Evolutionary conservation across 192 early-diverging fungal genomes (phyloP), one percentile per base, ranked within the genome.

Genomic region (Linnemannia schmuckeri): DNA sequence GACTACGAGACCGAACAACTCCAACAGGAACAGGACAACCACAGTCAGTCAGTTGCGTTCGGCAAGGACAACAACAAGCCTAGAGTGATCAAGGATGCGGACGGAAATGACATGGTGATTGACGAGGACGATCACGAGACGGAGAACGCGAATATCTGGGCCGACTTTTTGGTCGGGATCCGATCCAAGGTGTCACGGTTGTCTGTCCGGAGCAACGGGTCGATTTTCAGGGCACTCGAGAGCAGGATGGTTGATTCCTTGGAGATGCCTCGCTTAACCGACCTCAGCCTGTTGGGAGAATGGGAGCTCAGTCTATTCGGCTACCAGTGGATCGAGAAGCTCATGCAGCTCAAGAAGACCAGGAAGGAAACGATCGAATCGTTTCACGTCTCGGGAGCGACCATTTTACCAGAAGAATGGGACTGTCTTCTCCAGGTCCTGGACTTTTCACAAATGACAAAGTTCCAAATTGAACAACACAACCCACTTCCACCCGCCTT

Each of bases 141-240:
- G 12, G 61, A 66, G 30, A 66, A 66, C 49, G 52, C 33, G 13
- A n/a, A 35, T 17, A 22, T 30, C 54, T 24, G 33, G 54, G 74
- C 74, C 1, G 79, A 81, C 10, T 81, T 81, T 69, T 42, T 74
- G 17, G 17, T 69, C 6, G 42, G 72, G 42, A 81, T 75, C 6
- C 54, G 61, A 3, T 38, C 79, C 24, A 81, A 81, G 46, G 30
- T 81, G 2, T 74, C 73, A 37, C 61, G 24, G 13, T 12, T 81
- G n/a, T 27, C 38, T 40, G 35, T 68, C 7, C 74, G 41, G 63
- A 44, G 63, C 27, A 49, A 44, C 18, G 68, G 52, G 0, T 61
- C 54, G 35, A 35, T 80, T 6, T 41, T 80, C 6, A 55, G 47
- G 17, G 54, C 24, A 2, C 24, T 80, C 22, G 78, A 61, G 55